A percentile compares a stretch with the other conserved stretches of the same genome.
These are phyloP conservation scores for Scutellaria galericulata DNA, from an alignment of 257 asterid genomes.

Conservation along the genomic window DNA sequence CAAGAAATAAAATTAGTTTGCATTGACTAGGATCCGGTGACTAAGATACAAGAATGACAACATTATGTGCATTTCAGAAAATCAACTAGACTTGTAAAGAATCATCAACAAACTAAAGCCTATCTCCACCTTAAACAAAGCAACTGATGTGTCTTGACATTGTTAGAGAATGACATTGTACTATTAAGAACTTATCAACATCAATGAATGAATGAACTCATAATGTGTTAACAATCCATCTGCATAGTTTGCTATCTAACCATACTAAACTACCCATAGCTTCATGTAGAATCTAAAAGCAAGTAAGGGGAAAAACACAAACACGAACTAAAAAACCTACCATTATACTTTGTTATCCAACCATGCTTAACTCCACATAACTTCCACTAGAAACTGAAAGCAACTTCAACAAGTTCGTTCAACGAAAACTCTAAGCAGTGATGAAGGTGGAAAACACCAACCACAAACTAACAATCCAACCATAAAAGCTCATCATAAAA, in stretches of 20 bases:
- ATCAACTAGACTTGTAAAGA: neutral
- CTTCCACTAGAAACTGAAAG: neutral
- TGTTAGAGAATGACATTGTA: neutral
- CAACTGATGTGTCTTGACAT: neutral
- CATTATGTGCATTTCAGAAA: neutral
- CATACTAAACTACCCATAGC: neutral
- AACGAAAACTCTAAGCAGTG: neutral
- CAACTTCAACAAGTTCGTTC: neutral
- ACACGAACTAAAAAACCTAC: neutral
- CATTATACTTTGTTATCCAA: neutral
- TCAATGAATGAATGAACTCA: neutral
- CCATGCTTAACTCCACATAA: neutral
- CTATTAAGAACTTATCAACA: neutral
- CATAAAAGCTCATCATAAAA: neutral
- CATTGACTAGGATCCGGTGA: neutral
- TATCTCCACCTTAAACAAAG: constrained; percentile 7
- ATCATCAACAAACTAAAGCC: constrained; percentile 11
- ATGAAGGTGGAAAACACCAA: neutral
- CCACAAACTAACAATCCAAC: neutral
- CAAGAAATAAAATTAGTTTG: neutral
- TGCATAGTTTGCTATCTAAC: constrained; percentile 3
- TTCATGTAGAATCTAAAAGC: neutral
- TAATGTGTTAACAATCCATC: neutral
- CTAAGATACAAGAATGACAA: neutral
- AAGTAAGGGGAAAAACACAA: neutral